A percentile compares a stretch with the other conserved stretches of the same genome.
Evolutionary conservation across 2,329 filamentous ascomycete genomes (phyloP).

Genomic region (Pezicula radicicola): DNA sequence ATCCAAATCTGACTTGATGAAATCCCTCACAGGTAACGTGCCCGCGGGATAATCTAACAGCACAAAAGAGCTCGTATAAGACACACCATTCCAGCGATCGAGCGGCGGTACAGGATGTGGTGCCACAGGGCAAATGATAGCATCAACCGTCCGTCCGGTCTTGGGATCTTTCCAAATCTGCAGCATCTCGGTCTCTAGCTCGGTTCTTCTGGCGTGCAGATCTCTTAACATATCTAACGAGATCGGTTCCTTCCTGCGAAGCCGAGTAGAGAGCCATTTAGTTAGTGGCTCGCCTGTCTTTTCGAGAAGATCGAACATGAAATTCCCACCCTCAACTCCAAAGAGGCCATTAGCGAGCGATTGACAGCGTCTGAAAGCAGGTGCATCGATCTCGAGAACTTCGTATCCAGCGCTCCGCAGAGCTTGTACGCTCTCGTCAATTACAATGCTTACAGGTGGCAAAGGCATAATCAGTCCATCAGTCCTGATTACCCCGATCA

Average conservation of each 20-base stretch:
- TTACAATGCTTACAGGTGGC: conserved; percentile 43
- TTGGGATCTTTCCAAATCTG: conserved; percentile 50
- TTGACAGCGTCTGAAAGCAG: conserved; percentile 51
- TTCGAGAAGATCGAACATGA: conserved; percentile 55
- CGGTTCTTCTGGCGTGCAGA: conserved; percentile 48
- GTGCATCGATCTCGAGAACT: conserved; percentile 54
- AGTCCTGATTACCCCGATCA: conserved; percentile 45
- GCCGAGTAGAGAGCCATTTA: conserved; percentile 53
- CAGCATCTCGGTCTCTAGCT: conserved; percentile 52
- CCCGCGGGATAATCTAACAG: conserved; percentile 61
- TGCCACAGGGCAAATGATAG: conserved; percentile 60
- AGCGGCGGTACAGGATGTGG: conserved; percentile 61
- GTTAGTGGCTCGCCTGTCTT: conserved; percentile 53
- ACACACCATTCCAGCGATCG: conserved; percentile 59
- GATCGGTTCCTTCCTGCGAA: conserved; percentile 44
- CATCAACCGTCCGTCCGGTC: conserved; percentile 47
- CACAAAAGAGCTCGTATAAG: conserved; percentile 60
- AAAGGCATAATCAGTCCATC: conserved; percentile 49
- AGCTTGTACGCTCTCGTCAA: conserved; percentile 40
- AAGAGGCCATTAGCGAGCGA: conserved; percentile 55
- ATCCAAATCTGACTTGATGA: conserved; percentile 46
- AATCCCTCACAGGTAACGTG: conserved; percentile 48
- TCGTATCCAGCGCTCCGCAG: conserved; percentile 45
- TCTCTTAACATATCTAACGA: conserved; percentile 45
- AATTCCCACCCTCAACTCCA: conserved; percentile 52